Percentiles rank a stretch among this genome's conserved stretches.
Evolutionary conservation across 108 stramenopile species (phyloP).

Genomic region (Nannochloropsis gaditana): DNA sequence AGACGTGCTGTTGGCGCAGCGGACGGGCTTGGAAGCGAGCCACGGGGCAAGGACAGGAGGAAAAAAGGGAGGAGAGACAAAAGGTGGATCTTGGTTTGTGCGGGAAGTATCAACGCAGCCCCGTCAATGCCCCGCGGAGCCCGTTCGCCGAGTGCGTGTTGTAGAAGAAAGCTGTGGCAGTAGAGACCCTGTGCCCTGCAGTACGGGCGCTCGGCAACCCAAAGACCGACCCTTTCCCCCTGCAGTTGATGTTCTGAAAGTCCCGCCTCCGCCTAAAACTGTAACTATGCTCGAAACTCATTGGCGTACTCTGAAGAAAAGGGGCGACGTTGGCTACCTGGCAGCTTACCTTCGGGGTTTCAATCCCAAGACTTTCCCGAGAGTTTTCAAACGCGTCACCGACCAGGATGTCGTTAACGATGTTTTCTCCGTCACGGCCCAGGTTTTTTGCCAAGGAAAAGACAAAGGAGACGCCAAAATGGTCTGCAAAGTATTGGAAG

Average conservation of each 20-base stretch:
- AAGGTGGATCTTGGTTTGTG: neutral
- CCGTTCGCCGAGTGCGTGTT: neutral
- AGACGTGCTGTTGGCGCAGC: too few species aligned
- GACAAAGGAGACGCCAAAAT: neutral
- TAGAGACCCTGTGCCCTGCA: too few species aligned
- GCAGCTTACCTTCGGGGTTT: neutral
- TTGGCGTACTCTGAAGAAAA: neutral
- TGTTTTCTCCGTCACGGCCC: neutral
- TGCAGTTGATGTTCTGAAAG: neutral
- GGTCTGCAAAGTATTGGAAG: neutral
- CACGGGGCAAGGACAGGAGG: neutral
- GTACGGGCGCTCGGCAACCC: neutral
- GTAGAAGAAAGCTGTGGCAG: neutral
- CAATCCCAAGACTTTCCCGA: neutral
- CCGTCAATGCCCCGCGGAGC: neutral
- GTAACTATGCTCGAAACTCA: conserved; percentile 14
- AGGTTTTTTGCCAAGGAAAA: neutral
- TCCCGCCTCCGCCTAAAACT: neutral
- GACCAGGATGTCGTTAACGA: neutral
- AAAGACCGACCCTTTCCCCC: neutral
- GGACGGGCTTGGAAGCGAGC: neutral
- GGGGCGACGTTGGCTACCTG: neutral
- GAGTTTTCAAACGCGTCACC: neutral
- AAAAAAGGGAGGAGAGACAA: neutral
- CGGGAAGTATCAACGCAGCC: conserved; percentile 7